phyloP scores from a whole-genome alignment of 805 yeast species.

The Barnettozyma botsteinii region DNA sequence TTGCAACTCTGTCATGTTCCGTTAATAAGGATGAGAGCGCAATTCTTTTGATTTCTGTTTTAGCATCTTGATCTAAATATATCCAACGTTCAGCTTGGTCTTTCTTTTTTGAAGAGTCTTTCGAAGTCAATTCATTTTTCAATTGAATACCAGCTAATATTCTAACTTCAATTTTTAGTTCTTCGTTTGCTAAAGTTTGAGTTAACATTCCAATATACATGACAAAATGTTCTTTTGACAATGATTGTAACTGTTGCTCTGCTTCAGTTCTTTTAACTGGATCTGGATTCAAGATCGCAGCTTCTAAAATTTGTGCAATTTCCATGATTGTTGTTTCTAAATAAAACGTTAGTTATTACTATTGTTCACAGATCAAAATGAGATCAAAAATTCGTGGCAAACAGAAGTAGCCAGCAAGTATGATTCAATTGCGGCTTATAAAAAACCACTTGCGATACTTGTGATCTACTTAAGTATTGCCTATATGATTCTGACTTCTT shows the following conservation, averaged over 20 bases:
- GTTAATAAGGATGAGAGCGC: constrained; percentile 61
- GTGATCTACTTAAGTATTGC: too few species aligned
- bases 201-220: constrained; percentile 67
- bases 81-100: constrained; percentile 74
- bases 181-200: constrained; percentile 61
- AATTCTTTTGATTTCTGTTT: constrained; percentile 58
- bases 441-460: too few species aligned
- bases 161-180: constrained; percentile 70
- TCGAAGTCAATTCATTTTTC: constrained; percentile 84
- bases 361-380: background rate
- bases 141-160: constrained; percentile 85
- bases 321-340: constrained; percentile 30
- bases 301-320: constrained; percentile 67
- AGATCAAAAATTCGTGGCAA: too few species aligned
- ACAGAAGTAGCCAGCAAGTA: too few species aligned
- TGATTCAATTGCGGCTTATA: too few species aligned
- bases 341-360: constrained; percentile 6
- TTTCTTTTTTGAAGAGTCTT: constrained; percentile 54
- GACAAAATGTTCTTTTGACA: constrained; percentile 71
- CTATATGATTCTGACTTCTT: too few species aligned
- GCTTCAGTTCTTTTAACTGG: constrained; percentile 67
- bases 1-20: constrained; percentile 71
- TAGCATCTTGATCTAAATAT: constrained; percentile 46
- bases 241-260: constrained; percentile 64
- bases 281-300: constrained; percentile 68